Evolutionary conservation across 2,329 filamentous ascomycete genomes (phyloP).

Genomic region (Teratosphaeria epicoccoides): DNA sequence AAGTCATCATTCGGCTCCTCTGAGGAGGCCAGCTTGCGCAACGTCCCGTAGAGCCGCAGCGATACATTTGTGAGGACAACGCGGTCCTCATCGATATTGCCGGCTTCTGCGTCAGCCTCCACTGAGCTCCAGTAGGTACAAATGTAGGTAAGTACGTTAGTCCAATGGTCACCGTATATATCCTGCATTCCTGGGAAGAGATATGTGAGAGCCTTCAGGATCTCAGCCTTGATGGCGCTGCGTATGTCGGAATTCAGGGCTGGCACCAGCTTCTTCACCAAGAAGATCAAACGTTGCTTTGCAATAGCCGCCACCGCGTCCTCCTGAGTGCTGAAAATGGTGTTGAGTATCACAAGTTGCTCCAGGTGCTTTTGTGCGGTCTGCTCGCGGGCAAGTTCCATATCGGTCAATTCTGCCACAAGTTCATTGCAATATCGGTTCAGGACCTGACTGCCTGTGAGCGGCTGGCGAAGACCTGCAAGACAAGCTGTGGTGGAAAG

Average conservation of each 20-base stretch:
- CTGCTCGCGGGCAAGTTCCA: conserved; percentile 28
- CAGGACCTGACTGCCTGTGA: conserved; percentile 38
- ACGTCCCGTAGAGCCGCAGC: conserved; percentile 54
- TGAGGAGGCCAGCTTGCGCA: conserved; percentile 46
- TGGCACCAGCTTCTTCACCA: conserved; percentile 64
- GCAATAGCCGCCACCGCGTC: conserved; percentile 39
- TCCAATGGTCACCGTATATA: conserved; percentile 85
- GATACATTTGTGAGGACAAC: conserved; percentile 52
- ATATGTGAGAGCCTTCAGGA: conserved; percentile 40
- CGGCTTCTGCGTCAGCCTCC: neutral
- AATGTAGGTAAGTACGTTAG: conserved; percentile 33
- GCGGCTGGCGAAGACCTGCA: conserved; percentile 37
- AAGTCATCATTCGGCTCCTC: conserved; percentile 78
- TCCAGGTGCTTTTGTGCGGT: conserved; percentile 25
- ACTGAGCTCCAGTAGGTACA: conserved; percentile 25
- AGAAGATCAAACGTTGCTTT: conserved; percentile 65
- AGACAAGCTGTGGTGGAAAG: conserved; percentile 40
- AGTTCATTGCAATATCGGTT: conserved; percentile 49
- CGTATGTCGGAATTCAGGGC: conserved; percentile 51
- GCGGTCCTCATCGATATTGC: conserved; percentile 10
- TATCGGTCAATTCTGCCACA: conserved; percentile 47
- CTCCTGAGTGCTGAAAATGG: conserved; percentile 40
- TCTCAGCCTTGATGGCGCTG: conserved; percentile 45
- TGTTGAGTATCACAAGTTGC: conserved; percentile 45
- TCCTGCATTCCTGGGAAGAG: conserved; percentile 66